A percentile compares a stretch with the other conserved stretches of the same genome.
Conservation (phyloP, 2,329 filamentous ascomycete genomes). For the Alternaria sp. region DNA sequence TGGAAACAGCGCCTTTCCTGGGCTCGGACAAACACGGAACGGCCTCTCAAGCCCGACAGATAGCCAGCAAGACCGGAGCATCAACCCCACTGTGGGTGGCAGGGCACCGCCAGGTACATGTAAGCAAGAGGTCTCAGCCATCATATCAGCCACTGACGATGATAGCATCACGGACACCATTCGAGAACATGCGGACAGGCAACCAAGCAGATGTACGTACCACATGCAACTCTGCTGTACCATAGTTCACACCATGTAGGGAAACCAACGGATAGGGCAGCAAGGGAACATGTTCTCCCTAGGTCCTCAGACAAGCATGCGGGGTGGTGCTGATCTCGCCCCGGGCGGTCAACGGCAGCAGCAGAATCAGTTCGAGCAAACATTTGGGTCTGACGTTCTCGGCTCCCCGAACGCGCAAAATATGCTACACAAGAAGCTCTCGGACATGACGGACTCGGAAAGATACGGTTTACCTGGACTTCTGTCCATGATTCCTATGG, state of each 20-base stretch:
- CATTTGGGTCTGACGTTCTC: conserved; percentile 36
- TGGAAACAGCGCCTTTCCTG: conserved; percentile 49
- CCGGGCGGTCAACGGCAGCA: conserved; percentile 38
- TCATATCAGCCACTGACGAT: conserved; percentile 12
- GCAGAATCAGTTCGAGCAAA: conserved; percentile 41
- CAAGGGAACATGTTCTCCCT: conserved; percentile 39
- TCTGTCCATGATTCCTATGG: conserved; percentile 62
- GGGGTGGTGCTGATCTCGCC: conserved; percentile 27
- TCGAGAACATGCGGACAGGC: conserved; percentile 38
- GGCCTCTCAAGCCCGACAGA: conserved; percentile 49
- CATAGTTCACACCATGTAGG: conserved; percentile 23
- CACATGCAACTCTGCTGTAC: not conserved
- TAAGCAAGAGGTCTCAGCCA: conserved; percentile 7
- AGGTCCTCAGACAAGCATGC: conserved; percentile 35
- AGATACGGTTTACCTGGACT: conserved; percentile 66
- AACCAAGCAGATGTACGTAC: conserved; percentile 41
- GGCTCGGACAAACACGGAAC: conserved; percentile 53
- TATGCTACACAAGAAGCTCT: conserved; percentile 53
- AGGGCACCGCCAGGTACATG: conserved; percentile 34
- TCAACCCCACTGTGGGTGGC: conserved; percentile 40
- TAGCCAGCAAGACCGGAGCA: conserved; percentile 42
- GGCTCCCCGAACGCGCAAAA: conserved; percentile 42
- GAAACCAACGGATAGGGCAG: conserved; percentile 34
- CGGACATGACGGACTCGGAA: conserved; percentile 66
- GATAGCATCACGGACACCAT: conserved; percentile 38